A percentile compares a stretch with the other conserved stretches of the same genome.
Conservation (phyloP, 495 filamentous ascomycete species). For the Aspergillus ellipticus region DNA sequence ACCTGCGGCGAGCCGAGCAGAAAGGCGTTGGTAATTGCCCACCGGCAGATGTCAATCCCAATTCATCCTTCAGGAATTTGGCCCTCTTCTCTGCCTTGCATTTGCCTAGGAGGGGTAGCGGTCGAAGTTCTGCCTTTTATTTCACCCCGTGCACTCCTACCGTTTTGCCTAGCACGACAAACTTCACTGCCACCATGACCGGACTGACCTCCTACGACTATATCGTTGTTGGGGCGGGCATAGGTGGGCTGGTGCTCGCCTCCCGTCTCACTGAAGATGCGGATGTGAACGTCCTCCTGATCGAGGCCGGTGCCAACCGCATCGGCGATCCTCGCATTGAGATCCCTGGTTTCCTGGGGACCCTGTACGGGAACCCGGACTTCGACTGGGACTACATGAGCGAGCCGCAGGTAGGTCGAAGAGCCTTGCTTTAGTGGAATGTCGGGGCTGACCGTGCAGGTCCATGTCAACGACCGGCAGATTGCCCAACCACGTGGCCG, state of each 20-base stretch:
- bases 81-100: not conserved
- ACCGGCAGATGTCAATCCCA: not conserved
- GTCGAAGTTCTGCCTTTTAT: not conserved
- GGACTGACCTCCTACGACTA: slow-evolving; percentile 26
- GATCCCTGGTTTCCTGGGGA: slow-evolving; percentile 36
- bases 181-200: not conserved
- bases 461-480: slow-evolving; percentile 19
- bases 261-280: slow-evolving; percentile 44
- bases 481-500: slow-evolving; percentile 28
- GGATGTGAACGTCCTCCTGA: slow-evolving; percentile 39
- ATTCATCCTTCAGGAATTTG: not conserved
- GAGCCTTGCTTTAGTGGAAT: not conserved
- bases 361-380: slow-evolving; percentile 42
- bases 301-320: slow-evolving; percentile 51
- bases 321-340: slow-evolving; percentile 38
- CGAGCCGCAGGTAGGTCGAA: slow-evolving; percentile 41
- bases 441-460: not conserved
- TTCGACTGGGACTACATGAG: slow-evolving; percentile 55
- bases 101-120: not conserved
- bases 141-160: not conserved
- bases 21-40: not conserved
- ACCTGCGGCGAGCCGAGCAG: not conserved
- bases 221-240: slow-evolving; percentile 35
- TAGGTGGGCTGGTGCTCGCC: slow-evolving; percentile 45
- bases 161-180: not conserved